phyloP scores from a whole-genome alignment of 2,329 filamentous ascomycete species.

The Dothideomycetidae sp. region DNA sequence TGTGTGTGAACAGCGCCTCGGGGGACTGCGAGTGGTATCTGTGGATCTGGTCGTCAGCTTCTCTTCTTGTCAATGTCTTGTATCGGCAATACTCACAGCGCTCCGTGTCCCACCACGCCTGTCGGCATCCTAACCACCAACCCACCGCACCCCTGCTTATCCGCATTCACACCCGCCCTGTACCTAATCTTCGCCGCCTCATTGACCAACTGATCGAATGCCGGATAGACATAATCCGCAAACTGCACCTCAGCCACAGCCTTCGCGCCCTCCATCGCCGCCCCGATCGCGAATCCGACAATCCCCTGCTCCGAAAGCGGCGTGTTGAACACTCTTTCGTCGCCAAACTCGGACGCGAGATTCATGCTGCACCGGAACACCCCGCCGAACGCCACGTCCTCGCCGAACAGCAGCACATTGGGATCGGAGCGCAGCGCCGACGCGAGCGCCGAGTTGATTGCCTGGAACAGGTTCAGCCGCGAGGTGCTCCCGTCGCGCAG shows the following conservation, averaged over 20 bases:
- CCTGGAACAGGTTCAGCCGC: slow-evolving; percentile 85
- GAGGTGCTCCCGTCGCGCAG: slow-evolving; percentile 44
- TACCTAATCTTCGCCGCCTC: slow-evolving; percentile 83
- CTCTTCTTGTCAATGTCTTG: no score
- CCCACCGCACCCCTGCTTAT: slow-evolving; percentile 44
- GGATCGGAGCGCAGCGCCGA: slow-evolving; percentile 73
- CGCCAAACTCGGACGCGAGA: slow-evolving; percentile 72
- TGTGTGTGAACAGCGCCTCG: slow-evolving; percentile 74
- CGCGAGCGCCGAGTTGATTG: slow-evolving; percentile 78
- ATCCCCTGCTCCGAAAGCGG: slow-evolving; percentile 90
- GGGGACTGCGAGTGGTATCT: slow-evolving; percentile 79
- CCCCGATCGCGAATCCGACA: slow-evolving; percentile 81
- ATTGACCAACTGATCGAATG: slow-evolving; percentile 88
- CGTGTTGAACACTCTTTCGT: slow-evolving; percentile 88
- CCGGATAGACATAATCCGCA: slow-evolving; percentile 84
- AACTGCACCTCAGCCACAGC: slow-evolving; percentile 93
- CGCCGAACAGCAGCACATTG: slow-evolving; percentile 79
- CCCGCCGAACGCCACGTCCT: slow-evolving; percentile 93
- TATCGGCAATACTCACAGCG: slow-evolving; percentile 43
- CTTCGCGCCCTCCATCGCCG: slow-evolving; percentile 79
- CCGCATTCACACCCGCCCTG: slow-evolving; percentile 43
- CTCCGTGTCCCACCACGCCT: slow-evolving; percentile 80
- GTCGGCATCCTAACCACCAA: slow-evolving; percentile 82
- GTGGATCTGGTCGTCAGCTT: no score
- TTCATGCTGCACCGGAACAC: slow-evolving; percentile 93